A percentile compares a stretch with the other conserved stretches of the same genome.
These are phyloP conservation scores for Daedaleopsis nitida DNA, from an alignment of 768 basidiomycete species.

Conservation along the genomic window DNA sequence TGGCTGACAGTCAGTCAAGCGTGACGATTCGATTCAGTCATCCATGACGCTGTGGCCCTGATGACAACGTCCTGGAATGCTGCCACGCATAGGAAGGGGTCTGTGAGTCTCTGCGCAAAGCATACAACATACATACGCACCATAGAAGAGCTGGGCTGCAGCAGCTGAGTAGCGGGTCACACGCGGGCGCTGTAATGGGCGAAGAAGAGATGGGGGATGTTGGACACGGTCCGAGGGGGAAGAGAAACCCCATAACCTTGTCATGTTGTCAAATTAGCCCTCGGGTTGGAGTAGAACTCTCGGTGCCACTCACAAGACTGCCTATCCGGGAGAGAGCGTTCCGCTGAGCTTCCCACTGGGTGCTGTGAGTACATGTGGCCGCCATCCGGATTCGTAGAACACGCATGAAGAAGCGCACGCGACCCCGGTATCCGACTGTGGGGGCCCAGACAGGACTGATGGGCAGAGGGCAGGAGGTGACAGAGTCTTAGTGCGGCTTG, in stretches of 20 bases:
- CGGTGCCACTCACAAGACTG: constrained; percentile 8
- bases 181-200: constrained; percentile 9
- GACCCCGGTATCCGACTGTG: background rate
- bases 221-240: constrained; percentile 7
- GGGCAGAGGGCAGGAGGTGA: constrained; percentile 5
- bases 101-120: constrained; percentile 4
- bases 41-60: background rate
- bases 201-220: constrained; percentile 7
- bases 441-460: background rate
- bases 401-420: background rate
- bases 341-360: constrained; percentile 1
- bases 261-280: background rate
- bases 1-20: background rate
- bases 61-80: background rate
- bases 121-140: constrained; percentile 4
- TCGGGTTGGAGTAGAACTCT: background rate
- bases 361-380: constrained; percentile 1
- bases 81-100: background rate
- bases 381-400: constrained; percentile 2
- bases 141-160: constrained; percentile 2
- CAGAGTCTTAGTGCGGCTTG: constrained; percentile 1
- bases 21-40: background rate
- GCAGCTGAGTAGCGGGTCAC: constrained; percentile 3
- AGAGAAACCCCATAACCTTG: constrained; percentile 19
- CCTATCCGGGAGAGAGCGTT: background rate